Percentiles rank a stretch among this genome's conserved stretches.
Conservation (phyloP, 257 asterid genomes). For the Leonotis leonurus region DNA sequence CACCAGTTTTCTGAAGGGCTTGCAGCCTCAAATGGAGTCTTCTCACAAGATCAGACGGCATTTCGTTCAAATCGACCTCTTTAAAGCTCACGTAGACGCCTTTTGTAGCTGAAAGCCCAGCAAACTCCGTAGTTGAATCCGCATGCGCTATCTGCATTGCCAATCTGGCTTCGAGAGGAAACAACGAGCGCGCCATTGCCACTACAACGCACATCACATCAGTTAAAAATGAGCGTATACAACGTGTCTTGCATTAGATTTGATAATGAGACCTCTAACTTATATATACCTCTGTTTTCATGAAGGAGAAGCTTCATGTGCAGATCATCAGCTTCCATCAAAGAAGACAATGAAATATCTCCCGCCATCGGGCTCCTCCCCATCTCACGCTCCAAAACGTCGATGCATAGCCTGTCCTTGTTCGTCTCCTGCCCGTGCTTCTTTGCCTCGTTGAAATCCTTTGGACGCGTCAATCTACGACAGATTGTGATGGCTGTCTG, state of each 20-base stretch:
- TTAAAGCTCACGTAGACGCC: constrained; percentile 36
- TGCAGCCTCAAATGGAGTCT: constrained; percentile 54
- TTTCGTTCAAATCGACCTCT: constrained; percentile 62
- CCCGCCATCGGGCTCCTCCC: constrained; percentile 55
- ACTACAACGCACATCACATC: constrained; percentile 27
- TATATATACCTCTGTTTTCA: constrained; percentile 70
- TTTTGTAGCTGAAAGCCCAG: constrained; percentile 56
- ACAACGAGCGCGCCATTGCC: constrained; percentile 79
- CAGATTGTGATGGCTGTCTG: constrained; percentile 62
- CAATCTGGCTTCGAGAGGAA: constrained; percentile 68
- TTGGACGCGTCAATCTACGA: constrained; percentile 62
- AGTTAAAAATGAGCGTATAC: not conserved
- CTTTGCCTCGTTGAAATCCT: constrained; percentile 51
- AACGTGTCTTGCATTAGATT: not conserved
- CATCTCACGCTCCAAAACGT: constrained; percentile 68
- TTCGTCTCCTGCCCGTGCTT: constrained; percentile 64
- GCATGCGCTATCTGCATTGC: constrained; percentile 86
- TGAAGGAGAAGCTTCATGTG: constrained; percentile 70
- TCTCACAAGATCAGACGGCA: constrained; percentile 74
- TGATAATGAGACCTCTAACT: not conserved
- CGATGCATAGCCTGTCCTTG: constrained; percentile 63
- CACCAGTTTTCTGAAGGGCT: constrained; percentile 84
- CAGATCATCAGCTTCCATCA: constrained; percentile 68
- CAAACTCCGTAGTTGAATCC: constrained; percentile 57
- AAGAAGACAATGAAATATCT: constrained; percentile 36